These are phyloP conservation scores for Trichocladium uniseriatum DNA, from an alignment of 495 filamentous ascomycete genomes.

Conservation along the genomic window DNA sequence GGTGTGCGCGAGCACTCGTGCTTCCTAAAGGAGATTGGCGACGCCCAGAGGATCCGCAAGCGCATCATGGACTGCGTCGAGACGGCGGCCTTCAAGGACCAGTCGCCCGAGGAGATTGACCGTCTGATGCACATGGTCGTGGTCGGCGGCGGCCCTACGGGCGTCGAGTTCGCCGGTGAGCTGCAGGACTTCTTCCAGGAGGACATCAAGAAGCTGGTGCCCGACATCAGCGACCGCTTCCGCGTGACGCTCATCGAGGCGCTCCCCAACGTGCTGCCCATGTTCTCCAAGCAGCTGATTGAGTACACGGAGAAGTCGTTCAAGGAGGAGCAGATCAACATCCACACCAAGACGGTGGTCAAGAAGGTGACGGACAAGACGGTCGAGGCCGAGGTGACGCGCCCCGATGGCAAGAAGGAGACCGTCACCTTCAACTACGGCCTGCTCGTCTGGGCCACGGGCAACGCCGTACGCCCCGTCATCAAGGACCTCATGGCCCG, in stretches of 20 bases:
- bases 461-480: slow-evolving; percentile 83
- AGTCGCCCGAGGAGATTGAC: slow-evolving; percentile 78
- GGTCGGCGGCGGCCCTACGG: slow-evolving; percentile 93
- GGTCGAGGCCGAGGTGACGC: slow-evolving; percentile 81
- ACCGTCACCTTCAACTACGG: slow-evolving; percentile 82
- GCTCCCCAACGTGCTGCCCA: slow-evolving; percentile 93
- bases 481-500: slow-evolving; percentile 84
- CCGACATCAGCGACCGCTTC: slow-evolving; percentile 89
- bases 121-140: slow-evolving; percentile 98
- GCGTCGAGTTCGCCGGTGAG: slow-evolving; percentile 97
- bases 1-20: slow-evolving; percentile 92
- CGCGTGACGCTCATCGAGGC: slow-evolving; percentile 96
- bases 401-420: slow-evolving; percentile 79
- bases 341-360: slow-evolving; percentile 97
- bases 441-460: slow-evolving; percentile 95
- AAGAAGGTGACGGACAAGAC: slow-evolving; percentile 92
- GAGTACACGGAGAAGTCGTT: slow-evolving; percentile 99
- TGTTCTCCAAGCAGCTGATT: slow-evolving; percentile 98
- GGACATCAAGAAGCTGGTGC: slow-evolving; percentile 95
- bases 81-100: slow-evolving; percentile 96
- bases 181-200: slow-evolving; percentile 98
- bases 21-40: slow-evolving; percentile 96
- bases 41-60: slow-evolving; percentile 92
- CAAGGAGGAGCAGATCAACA: slow-evolving; percentile 94
- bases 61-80: slow-evolving; percentile 99